A percentile compares a stretch with the other conserved stretches of the same genome.
phyloP scores from a whole-genome alignment of 2,329 filamentous ascomycete species.

The Trichoderma oligosporum region DNA sequence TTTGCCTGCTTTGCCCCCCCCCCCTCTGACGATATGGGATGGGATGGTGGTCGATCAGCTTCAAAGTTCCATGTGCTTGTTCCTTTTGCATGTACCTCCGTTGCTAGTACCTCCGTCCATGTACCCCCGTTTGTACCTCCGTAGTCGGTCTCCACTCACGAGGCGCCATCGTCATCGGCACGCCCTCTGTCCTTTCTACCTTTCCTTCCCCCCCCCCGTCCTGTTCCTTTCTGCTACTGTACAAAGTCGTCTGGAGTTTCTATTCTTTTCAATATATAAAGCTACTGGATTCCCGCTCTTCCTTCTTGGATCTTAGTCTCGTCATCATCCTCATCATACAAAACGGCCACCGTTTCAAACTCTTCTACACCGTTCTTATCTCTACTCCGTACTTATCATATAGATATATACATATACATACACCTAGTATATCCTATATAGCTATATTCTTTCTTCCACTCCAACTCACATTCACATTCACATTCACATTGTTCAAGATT shows the following conservation, averaged over 20 bases:
- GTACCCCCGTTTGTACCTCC: not conserved
- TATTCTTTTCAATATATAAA: conserved; percentile 6
- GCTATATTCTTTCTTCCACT: not conserved
- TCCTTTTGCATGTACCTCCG: not conserved
- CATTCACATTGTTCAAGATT: not conserved
- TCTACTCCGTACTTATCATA: no score
- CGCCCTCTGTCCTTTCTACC: not conserved
- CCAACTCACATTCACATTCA: no score
- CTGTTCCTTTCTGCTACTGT: not conserved
- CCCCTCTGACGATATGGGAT: conserved; percentile 5
- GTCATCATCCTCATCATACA: not conserved
- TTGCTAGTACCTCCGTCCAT: not conserved
- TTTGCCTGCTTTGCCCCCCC: not conserved
- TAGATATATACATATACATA: no score
- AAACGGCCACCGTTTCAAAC: conserved; percentile 8
- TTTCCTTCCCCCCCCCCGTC: not conserved
- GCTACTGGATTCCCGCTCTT: not conserved
- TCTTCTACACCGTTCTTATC: not conserved
- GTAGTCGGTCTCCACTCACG: no score
- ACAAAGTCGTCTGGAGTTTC: conserved; percentile 2
- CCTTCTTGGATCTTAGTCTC: not conserved
- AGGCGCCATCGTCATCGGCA: conserved; percentile 16
- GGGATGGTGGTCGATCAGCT: conserved; percentile 16
- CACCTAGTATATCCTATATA: not conserved
- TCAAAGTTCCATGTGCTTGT: not conserved